Base-by-base conservation (phyloP, 805 yeast species). In the Metschnikowia colocasiae region DNA sequence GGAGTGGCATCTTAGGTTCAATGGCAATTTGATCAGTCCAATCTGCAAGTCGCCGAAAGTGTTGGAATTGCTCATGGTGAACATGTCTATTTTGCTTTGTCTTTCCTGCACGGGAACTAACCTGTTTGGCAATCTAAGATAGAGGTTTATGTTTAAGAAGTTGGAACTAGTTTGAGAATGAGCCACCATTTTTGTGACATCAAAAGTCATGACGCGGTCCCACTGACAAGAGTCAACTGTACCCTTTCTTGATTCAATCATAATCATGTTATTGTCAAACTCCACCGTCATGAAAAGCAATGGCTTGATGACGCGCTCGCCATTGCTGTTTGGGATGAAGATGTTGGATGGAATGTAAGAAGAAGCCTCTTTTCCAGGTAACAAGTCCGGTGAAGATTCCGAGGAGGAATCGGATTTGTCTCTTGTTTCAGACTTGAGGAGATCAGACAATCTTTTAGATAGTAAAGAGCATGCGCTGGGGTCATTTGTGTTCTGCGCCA, bases 231-330 rank as follows among this genome's bases (percentile, higher is more conserved):
- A 73, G 36, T 79, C 78, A 50, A 89, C 81, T 0, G 95, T 80
- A 33, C 96, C 97, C 45, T 86, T 80, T 25, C 83, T 80, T 2
- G 98, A 94, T 56, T 90, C 95, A 43, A 92, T 82, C 13, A 90
- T 78, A 53, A 94, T 85, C 55, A 91, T 94, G 43, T 92, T 89
- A 67, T 94, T 94, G 68, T 94, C 99, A 62, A 90, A 92, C 67
- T 94, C 99, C 38, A 94, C 75, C 1, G 96, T 89, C 59, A 91
- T 78, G 65, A 87, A 88, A 32, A 94, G 76, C 50, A 95, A 75
- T 15, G 94, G 80, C 55, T 81, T 81, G 52, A 80, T 75, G 30
- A 76, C 68, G 43, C 74, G 73, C 38, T 69, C 71, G 15, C 55
- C 82, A n/a, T 43, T 32, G 31, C 50, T 52, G 26, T 78, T 76